phyloP scores from a whole-genome alignment of 139 green algal species.

The Tetradesmus obliquus region DNA sequence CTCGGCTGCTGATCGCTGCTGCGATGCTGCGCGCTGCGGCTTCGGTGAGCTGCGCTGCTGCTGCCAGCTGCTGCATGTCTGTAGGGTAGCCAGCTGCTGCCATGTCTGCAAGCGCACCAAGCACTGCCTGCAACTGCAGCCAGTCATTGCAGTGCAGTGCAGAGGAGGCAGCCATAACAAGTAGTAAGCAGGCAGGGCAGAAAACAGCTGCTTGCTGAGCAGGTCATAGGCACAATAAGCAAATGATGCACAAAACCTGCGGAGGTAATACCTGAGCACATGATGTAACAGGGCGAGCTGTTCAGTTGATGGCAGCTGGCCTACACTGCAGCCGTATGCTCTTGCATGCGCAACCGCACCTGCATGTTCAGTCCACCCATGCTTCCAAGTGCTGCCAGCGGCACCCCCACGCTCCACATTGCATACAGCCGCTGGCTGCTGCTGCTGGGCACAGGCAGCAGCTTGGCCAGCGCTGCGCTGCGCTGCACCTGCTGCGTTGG shows the following conservation, averaged over 20 bases:
- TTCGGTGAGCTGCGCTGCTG: slow-evolving; percentile 14
- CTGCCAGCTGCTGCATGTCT: slow-evolving; percentile 39
- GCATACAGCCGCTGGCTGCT: slow-evolving; percentile 4
- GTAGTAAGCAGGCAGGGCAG: not conserved
- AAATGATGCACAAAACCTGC: too few species aligned
- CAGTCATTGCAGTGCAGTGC: not conserved
- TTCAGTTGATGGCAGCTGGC: too few species aligned
- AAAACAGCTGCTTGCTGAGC: too few species aligned
- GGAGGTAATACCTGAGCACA: too few species aligned
- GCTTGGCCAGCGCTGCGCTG: not conserved
- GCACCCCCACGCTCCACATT: slow-evolving; percentile 5
- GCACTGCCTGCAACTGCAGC: slow-evolving; percentile 14
- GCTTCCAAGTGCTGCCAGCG: not conserved
- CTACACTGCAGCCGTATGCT: too few species aligned
- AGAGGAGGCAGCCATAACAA: not conserved
- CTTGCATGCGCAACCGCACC: not conserved
- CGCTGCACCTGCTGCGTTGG: not conserved
- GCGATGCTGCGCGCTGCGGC: not conserved
- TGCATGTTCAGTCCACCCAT: slow-evolving; percentile 4
- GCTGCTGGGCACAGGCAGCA: slow-evolving; percentile 12
- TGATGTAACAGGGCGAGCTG: too few species aligned
- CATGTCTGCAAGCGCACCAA: slow-evolving; percentile 25
- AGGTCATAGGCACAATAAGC: too few species aligned
- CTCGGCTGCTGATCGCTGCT: not conserved
- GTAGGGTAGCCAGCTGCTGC: slow-evolving; percentile 3